These are phyloP conservation scores for Acrodontium crateriforme DNA, from an alignment of 2,329 filamentous ascomycete genomes.

Conservation along the genomic window DNA sequence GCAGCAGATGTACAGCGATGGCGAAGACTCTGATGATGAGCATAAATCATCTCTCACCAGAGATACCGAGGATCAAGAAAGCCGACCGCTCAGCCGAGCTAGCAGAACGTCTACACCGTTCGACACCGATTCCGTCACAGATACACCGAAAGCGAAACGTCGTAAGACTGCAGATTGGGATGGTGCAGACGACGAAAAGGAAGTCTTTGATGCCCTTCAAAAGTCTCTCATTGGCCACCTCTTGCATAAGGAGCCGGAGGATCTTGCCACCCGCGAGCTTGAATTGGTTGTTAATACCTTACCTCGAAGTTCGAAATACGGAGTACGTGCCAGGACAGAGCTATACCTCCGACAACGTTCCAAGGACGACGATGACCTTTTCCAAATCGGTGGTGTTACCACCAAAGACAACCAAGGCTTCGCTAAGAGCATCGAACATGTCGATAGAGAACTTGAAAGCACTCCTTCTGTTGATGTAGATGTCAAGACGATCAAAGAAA, in stretches of 20 bases:
- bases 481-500: slow-evolving; percentile 26
- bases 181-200: slow-evolving; percentile 29
- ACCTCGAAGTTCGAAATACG: slow-evolving; percentile 48
- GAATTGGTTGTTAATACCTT: slow-evolving; percentile 43
- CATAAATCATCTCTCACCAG: slow-evolving; percentile 50
- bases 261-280: slow-evolving; percentile 50
- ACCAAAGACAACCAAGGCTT: too few relatives aligned
- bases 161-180: slow-evolving; percentile 32
- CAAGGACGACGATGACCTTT: slow-evolving; percentile 73
- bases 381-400: slow-evolving; percentile 37
- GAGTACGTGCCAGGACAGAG: slow-evolving; percentile 58
- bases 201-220: slow-evolving; percentile 32
- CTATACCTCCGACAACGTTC: slow-evolving; percentile 62
- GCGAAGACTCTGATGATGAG: slow-evolving; percentile 70
- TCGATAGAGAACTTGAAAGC: slow-evolving; percentile 14
- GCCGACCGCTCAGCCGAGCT: slow-evolving; percentile 61
- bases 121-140: slow-evolving; percentile 33
- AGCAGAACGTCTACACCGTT: slow-evolving; percentile 40
- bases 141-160: slow-evolving; percentile 31
- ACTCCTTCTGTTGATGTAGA: slow-evolving; percentile 13
- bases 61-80: slow-evolving; percentile 78
- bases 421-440: slow-evolving; percentile 11
- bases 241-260: slow-evolving; percentile 50
- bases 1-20: slow-evolving; percentile 58
- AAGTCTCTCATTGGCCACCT: slow-evolving; percentile 35